phyloP scores from a whole-genome alignment of 148 eudicot species.

The Fagopyrum esculentum region DNA sequence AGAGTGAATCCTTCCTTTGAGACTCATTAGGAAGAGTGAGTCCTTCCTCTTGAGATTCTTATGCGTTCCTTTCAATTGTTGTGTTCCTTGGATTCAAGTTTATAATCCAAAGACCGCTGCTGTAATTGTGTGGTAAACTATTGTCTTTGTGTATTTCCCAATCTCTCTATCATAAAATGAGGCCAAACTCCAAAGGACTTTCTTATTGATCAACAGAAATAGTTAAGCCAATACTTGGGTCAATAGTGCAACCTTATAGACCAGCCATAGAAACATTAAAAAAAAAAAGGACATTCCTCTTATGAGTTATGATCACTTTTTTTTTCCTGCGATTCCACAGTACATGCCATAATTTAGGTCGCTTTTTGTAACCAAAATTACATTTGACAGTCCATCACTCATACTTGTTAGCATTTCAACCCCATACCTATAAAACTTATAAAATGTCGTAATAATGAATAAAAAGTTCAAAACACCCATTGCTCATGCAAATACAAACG shows the following conservation, averaged over 20 bases:
- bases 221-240: neutral
- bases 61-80: too few relatives aligned
- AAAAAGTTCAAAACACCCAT: neutral
- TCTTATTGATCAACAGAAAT: neutral
- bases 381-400: neutral
- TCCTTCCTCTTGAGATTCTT: too few relatives aligned
- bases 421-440: neutral
- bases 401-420: neutral
- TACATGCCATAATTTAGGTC: neutral
- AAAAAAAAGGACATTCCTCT: neutral
- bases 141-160: too few relatives aligned
- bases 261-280: neutral
- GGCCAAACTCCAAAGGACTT: neutral
- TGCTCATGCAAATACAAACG: neutral
- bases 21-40: too few relatives aligned
- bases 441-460: neutral
- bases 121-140: too few relatives aligned
- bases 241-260: neutral
- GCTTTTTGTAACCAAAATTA: neutral
- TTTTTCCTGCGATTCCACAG: neutral
- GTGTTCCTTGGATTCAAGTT: too few relatives aligned
- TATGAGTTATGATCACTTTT: neutral
- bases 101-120: too few relatives aligned
- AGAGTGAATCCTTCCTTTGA: too few relatives aligned
- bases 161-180: neutral